A percentile compares a stretch with the other conserved stretches of the same genome.
Conservation (phyloP, 495 filamentous ascomycete species). For the Diplogelasinospora grovesii region DNA sequence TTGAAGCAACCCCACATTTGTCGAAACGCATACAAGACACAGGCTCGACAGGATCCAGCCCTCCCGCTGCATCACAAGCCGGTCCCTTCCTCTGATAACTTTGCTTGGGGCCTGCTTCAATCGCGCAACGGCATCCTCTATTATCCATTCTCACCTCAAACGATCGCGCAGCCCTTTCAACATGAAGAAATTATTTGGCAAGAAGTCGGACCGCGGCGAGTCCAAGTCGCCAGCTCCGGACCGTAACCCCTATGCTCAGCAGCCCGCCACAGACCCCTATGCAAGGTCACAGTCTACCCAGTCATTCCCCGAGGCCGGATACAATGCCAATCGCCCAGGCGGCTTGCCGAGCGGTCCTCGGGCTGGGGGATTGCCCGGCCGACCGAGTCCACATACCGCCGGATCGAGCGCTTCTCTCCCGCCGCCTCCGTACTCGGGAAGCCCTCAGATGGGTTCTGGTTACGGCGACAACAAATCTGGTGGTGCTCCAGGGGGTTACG, state of each 20-base stretch:
- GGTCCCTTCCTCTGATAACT: no score
- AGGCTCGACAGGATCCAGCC: slow-evolving; percentile 14
- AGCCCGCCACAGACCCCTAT: slow-evolving; percentile 54
- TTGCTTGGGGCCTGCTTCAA: no score
- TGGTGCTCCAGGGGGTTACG: slow-evolving; percentile 58
- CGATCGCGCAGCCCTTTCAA: no score
- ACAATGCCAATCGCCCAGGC: slow-evolving; percentile 30
- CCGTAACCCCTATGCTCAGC: slow-evolving; percentile 69
- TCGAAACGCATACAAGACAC: slow-evolving; percentile 23
- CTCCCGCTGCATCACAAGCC: no score
- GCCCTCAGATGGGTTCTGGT: slow-evolving; percentile 22
- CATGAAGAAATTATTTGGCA: slow-evolving; percentile 66
- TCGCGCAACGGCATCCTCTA: no score
- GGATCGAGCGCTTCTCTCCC: slow-evolving; percentile 27
- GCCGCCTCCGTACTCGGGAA: slow-evolving; percentile 12
- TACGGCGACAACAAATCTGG: slow-evolving; percentile 58
- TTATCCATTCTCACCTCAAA: background rate
- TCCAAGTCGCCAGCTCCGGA: slow-evolving; percentile 39
- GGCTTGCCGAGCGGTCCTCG: slow-evolving; percentile 15
- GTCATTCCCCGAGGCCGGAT: no score
- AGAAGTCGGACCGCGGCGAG: slow-evolving; percentile 59
- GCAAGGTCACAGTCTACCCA: slow-evolving; percentile 40
- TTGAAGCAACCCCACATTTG: slow-evolving; percentile 5
- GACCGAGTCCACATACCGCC: slow-evolving; percentile 10
- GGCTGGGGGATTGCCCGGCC: slow-evolving; percentile 11